phyloP scores from a whole-genome alignment of 2,329 filamentous ascomycete genomes.

The Penicillium sp. region DNA sequence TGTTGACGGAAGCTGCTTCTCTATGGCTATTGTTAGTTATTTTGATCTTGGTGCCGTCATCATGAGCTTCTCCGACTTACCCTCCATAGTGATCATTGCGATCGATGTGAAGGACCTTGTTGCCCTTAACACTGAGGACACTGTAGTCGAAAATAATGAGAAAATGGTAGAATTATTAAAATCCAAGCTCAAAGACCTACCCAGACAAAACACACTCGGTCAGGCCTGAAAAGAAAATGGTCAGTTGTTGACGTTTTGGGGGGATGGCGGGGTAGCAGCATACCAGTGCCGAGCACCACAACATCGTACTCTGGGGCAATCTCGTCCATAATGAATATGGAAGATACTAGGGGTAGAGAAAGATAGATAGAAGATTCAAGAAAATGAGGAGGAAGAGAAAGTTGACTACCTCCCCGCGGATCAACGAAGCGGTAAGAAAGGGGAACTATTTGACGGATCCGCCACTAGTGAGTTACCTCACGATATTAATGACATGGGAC shows the following conservation, averaged over 20 bases:
- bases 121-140: conserved; percentile 95
- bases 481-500: conserved; percentile 1
- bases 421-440: conserved; percentile 31
- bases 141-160: conserved; percentile 48
- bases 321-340: conserved; percentile 75
- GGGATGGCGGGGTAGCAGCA: conserved; percentile 45
- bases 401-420: conserved; percentile 28
- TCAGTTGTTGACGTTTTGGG: conserved; percentile 22
- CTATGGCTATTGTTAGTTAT: conserved; percentile 50
- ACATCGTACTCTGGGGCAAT: conserved; percentile 99
- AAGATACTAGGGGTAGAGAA: conserved; percentile 13
- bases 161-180: conserved; percentile 17
- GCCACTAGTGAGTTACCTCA: conserved; percentile 27
- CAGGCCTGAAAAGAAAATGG: conserved; percentile 63
- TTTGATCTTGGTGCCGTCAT: conserved; percentile 15
- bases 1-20: conserved; percentile 94
- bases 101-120: conserved; percentile 99
- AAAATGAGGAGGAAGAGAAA: conserved; percentile 21
- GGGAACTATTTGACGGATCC: conserved; percentile 28
- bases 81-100: conserved; percentile 98
- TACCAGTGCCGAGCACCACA: conserved; percentile 96
- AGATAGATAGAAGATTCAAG: conserved; percentile 16
- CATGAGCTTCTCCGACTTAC: conserved; percentile 55
- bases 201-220: conserved; percentile 99
- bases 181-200: conserved; percentile 54